phyloP scores from a whole-genome alignment of 2,329 filamentous ascomycete species.

The Sphaerulina musiva region DNA sequence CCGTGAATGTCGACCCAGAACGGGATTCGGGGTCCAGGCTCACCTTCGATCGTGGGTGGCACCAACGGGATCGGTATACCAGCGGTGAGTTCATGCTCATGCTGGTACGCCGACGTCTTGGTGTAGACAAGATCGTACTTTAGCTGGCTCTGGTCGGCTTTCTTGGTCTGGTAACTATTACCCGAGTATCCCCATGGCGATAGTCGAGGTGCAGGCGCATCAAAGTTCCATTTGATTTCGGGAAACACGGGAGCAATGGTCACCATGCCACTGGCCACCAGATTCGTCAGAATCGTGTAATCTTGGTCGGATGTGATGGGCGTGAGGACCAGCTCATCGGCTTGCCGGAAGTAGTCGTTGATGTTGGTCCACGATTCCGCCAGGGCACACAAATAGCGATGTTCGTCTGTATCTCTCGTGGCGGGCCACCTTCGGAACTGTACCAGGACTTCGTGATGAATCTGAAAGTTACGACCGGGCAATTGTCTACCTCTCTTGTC shows the following conservation, averaged over 20 bases:
- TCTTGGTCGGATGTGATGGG: constrained; percentile 57
- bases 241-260: constrained; percentile 50
- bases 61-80: constrained; percentile 31
- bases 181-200: constrained; percentile 63
- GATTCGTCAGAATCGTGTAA: constrained; percentile 60
- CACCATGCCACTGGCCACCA: constrained; percentile 56
- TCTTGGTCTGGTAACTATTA: constrained; percentile 63
- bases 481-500: constrained; percentile 54
- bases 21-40: constrained; percentile 45
- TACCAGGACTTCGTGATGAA: constrained; percentile 54
- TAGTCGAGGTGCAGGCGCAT: constrained; percentile 37
- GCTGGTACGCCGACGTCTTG: constrained; percentile 54
- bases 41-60: constrained; percentile 12
- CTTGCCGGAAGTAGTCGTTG: constrained; percentile 32
- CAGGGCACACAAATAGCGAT: constrained; percentile 25
- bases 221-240: constrained; percentile 50
- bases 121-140: constrained; percentile 57
- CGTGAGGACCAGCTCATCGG: constrained; percentile 43
- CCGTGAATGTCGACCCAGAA: constrained; percentile 68
- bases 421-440: constrained; percentile 51
- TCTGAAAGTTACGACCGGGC: constrained; percentile 56
- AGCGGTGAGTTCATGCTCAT: constrained; percentile 47
- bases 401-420: constrained; percentile 21
- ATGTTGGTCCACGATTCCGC: constrained; percentile 23
- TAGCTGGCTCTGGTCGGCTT: constrained; percentile 59